Evolutionary conservation across 23 red algal genomes (phyloP).

Genomic region (Gracilaria gracilis): DNA sequence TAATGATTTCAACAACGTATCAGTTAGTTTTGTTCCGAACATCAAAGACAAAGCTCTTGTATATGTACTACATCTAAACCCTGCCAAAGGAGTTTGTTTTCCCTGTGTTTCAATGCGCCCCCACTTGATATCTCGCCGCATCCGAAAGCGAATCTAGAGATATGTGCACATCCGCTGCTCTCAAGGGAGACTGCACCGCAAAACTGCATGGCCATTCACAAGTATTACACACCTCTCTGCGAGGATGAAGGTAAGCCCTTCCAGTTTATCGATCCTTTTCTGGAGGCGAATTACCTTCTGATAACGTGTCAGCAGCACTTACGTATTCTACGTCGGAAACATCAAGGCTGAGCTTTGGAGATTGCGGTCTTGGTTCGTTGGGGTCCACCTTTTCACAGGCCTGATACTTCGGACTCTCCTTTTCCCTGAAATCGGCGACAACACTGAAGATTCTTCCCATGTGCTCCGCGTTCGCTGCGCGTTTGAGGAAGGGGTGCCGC

Average conservation of each 20-base stretch:
- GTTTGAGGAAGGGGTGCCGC: constrained; percentile 85
- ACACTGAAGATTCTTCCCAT: constrained; percentile 81
- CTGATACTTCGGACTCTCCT: constrained; percentile 55
- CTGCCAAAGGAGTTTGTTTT: neutral
- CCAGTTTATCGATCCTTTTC: constrained; percentile 23
- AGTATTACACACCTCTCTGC: constrained; percentile 6
- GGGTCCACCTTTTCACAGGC: constrained; percentile 34
- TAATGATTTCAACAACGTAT: constrained; percentile 34
- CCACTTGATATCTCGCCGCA: constrained; percentile 21
- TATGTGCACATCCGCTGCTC: constrained; percentile 13
- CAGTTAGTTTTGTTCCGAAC: constrained; percentile 50
- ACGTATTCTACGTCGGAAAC: constrained; percentile 30
- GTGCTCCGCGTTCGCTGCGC: constrained; percentile 66
- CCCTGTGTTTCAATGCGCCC: neutral
- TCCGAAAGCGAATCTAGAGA: neutral
- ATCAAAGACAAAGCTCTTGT: constrained; percentile 45
- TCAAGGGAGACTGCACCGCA: neutral
- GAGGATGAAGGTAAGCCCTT: neutral
- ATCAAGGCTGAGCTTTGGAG: constrained; percentile 36
- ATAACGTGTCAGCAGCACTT: constrained; percentile 36
- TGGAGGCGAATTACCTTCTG: constrained; percentile 4
- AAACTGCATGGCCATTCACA: neutral
- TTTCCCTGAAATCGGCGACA: constrained; percentile 72
- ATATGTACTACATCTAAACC: constrained; percentile 14
- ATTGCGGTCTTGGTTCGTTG: constrained; percentile 38